Conservation (phyloP, 805 yeast genomes). For the Candida glaebosa region DNA sequence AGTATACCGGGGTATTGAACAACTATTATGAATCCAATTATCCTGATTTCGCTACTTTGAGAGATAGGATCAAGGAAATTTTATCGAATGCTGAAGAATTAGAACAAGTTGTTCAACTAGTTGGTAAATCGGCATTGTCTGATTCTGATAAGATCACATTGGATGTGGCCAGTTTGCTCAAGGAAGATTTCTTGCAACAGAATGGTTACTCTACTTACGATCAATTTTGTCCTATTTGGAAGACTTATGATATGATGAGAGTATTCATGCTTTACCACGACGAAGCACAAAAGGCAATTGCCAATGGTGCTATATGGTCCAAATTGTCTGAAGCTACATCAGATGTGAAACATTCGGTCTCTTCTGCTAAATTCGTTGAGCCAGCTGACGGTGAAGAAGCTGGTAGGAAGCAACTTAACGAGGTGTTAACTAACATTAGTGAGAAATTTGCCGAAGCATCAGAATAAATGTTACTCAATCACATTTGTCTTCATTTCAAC, state of each 20-base stretch:
- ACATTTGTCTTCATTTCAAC: conserved; percentile 4
- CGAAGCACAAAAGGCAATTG: conserved; percentile 95
- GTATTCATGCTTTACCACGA: conserved; percentile 87
- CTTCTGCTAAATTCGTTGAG: conserved; percentile 93
- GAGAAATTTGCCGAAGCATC: conserved; percentile 95
- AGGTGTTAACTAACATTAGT: conserved; percentile 67
- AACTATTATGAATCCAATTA: conserved; percentile 81
- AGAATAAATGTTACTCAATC: conserved; percentile 47
- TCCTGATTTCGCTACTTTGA: conserved; percentile 87
- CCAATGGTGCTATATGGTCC: conserved; percentile 93
- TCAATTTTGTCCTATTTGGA: conserved; percentile 99
- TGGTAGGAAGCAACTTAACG: conserved; percentile 72
- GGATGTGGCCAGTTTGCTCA: conserved; percentile 86
- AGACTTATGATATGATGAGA: conserved; percentile 97
- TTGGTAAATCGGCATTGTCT: conserved; percentile 96
- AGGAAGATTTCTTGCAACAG: conserved; percentile 98
- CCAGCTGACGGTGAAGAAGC: conserved; percentile 88
- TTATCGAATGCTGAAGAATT: conserved; percentile 96
- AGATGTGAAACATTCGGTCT: conserved; percentile 89
- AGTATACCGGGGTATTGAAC: conserved; percentile 84
- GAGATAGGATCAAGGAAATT: conserved; percentile 92
- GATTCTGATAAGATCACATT: conserved; percentile 95
- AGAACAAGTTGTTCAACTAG: conserved; percentile 98
- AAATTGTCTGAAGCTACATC: conserved; percentile 85
- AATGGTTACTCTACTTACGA: conserved; percentile 98